Conservation (phyloP, 2,329 filamentous ascomycete genomes). For the Tetracladium maxilliforme region DNA sequence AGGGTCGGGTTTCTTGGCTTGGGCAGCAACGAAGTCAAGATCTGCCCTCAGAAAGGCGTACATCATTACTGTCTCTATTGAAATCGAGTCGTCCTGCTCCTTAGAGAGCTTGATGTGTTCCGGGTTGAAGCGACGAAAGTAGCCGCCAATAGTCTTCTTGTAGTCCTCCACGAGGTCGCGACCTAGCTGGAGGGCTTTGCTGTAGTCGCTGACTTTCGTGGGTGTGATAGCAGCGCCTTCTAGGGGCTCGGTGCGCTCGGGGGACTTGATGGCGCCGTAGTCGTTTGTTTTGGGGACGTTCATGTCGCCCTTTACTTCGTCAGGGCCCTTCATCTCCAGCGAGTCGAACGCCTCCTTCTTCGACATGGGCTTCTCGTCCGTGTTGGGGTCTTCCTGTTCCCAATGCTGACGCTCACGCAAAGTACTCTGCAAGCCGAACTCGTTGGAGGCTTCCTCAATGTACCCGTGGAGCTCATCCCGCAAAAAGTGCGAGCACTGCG, state of each 20-base stretch:
- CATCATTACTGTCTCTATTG: slow-evolving; percentile 65
- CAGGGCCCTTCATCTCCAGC: slow-evolving; percentile 33
- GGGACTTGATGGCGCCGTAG: slow-evolving; percentile 17
- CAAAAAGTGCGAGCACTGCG: slow-evolving; percentile 76
- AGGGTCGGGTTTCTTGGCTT: slow-evolving; percentile 66
- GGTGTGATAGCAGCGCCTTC: slow-evolving; percentile 27
- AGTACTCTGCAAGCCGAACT: slow-evolving; percentile 68
- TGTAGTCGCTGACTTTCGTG: slow-evolving; percentile 35
- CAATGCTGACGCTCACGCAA: slow-evolving; percentile 25
- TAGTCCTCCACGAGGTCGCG: slow-evolving; percentile 60
- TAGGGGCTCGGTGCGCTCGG: slow-evolving; percentile 20
- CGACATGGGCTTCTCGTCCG: slow-evolving; percentile 9
- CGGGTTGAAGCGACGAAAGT: slow-evolving; percentile 83
- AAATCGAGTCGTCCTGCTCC: slow-evolving; percentile 22
- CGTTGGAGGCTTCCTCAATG: slow-evolving; percentile 64
- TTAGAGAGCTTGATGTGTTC: slow-evolving; percentile 18
- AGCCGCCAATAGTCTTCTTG: slow-evolving; percentile 77
- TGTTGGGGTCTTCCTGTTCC: slow-evolving; percentile 10
- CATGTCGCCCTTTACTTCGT: slow-evolving; percentile 23
- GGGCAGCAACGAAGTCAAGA: slow-evolving; percentile 82
- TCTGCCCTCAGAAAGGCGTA: slow-evolving; percentile 93
- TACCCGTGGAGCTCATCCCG: slow-evolving; percentile 76
- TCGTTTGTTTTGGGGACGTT: slow-evolving; percentile 15
- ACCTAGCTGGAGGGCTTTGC: slow-evolving; percentile 54
- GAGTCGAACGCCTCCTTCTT: slow-evolving; percentile 21